Base-by-base conservation (phyloP, 345 rosid species). In the Firmiana major region DNA sequence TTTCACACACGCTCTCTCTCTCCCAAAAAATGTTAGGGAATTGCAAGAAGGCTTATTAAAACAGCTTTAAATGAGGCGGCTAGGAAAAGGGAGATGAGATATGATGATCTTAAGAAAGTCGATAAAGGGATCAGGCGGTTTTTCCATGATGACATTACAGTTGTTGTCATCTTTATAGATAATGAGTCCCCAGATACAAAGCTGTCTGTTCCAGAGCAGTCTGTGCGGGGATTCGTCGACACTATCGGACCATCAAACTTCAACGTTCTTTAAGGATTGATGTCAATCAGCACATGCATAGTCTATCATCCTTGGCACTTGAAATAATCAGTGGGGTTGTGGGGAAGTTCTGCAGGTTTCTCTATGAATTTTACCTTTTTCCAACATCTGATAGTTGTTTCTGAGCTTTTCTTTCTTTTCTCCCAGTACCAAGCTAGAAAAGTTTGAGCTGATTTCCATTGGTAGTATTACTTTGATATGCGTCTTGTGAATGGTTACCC, bases 131-230 rank as follows among this genome's bases (percentile, higher is more conserved):
- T 71, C 9, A 85, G 97, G 72, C 85, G 98, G 70, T 77, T 65
- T 81, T 87, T 81, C 59, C 98, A 94, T 28, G 98, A 94, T 62
- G 98, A 94, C 78, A 94, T 91, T 64, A 89, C 98, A 5, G 95
- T 94, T 66, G 86, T 93, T 54, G 98, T 94, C 74, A 67, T 93
- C 82, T 94, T 89, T 75, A 80, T 93, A 71, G 98, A 94, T 84
- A 87, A 79, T 16, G 94, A 91, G 46, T 63, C 79, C 73, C 77
- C 75, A 64, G 84, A 73, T 58, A 84, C 86, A 73, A 83, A 79
- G 77, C 65, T 69, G 17, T 65, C 88, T 12, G 87, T 82, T 38
- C 90, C 94, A 5, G 94, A 88, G 80, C 73, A 89, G 75, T 93
- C 98, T 11, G 67, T 93, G 19, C 82, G 88, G 80, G 93, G 97